A percentile compares a stretch with the other conserved stretches of the same genome.
Evolutionary conservation across 2,329 filamentous ascomycete species (phyloP).

Genomic region (Xylariaceae sp.): DNA sequence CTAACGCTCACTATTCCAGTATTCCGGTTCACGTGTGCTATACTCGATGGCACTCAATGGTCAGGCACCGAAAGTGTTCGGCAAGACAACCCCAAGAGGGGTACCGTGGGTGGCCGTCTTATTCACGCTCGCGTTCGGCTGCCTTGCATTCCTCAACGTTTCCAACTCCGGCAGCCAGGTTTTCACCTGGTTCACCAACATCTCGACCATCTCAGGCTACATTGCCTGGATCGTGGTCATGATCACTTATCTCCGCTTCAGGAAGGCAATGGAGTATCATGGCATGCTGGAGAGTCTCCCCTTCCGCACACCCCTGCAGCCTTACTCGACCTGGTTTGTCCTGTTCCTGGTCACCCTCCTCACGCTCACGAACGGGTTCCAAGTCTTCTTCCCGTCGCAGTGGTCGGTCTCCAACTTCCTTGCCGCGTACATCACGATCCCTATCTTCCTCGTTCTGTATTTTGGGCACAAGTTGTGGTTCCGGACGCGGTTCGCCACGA

Average conservation of each 20-base stretch:
- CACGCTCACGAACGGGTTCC: constrained; percentile 71
- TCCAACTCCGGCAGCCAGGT: constrained; percentile 58
- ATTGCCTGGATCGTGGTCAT: constrained; percentile 58
- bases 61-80: constrained; percentile 61
- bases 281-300: constrained; percentile 47
- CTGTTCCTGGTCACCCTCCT: constrained; percentile 57
- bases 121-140: constrained; percentile 54
- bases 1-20: too few species aligned
- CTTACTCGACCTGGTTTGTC: constrained; percentile 60
- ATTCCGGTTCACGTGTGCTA: constrained; percentile 65
- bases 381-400: constrained; percentile 63
- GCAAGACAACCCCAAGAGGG: constrained; percentile 54
- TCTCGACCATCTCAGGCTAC: constrained; percentile 59
- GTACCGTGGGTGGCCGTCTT: constrained; percentile 55
- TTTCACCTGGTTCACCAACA: constrained; percentile 68
- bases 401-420: constrained; percentile 63
- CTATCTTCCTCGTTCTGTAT: constrained; percentile 57
- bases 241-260: constrained; percentile 57
- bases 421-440: constrained; percentile 60
- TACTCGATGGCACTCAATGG: constrained; percentile 64
- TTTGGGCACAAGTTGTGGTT: constrained; percentile 53
- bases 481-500: constrained; percentile 39
- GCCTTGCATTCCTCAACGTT: constrained; percentile 67
- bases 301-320: constrained; percentile 49
- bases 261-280: constrained; percentile 49